Evolutionary conservation across 2,329 filamentous ascomycete genomes (phyloP).

Genomic region (Cladobotryum protrusum): DNA sequence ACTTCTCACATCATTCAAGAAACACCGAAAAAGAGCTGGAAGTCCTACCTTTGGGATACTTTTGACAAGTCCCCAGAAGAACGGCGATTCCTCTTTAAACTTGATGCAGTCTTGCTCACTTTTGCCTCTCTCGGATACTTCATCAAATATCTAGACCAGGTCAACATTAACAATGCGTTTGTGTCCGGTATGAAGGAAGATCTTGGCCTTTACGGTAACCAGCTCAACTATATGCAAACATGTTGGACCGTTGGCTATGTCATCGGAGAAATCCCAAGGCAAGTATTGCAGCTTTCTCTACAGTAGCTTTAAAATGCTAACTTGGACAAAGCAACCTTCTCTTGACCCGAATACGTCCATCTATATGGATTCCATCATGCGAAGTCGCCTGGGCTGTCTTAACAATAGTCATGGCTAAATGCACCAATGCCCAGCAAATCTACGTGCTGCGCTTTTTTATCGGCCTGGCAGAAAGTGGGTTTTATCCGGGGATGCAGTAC

Average conservation of each 20-base stretch:
- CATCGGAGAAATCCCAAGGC: slow-evolving; percentile 35
- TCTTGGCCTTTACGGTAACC: slow-evolving; percentile 35
- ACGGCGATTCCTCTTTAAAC: slow-evolving; percentile 35
- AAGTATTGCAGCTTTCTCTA: background rate
- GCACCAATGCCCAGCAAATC: slow-evolving; percentile 29
- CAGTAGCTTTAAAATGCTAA: too few relatives aligned
- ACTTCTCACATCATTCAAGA: background rate
- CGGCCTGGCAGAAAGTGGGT: slow-evolving; percentile 33
- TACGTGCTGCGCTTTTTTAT: slow-evolving; percentile 39
- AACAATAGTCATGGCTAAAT: slow-evolving; percentile 31
- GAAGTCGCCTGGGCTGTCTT: slow-evolving; percentile 27
- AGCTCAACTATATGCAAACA: slow-evolving; percentile 46
- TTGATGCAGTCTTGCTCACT: slow-evolving; percentile 34
- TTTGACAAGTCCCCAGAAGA: slow-evolving; percentile 38
- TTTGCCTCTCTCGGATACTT: slow-evolving; percentile 33
- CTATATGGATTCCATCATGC: slow-evolving; percentile 35
- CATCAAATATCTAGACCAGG: slow-evolving; percentile 33
- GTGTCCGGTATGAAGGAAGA: slow-evolving; percentile 45
- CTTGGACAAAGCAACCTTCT: slow-evolving; percentile 24
- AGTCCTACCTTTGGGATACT: slow-evolving; percentile 44
- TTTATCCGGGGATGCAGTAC: slow-evolving; percentile 34
- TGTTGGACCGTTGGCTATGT: slow-evolving; percentile 57
- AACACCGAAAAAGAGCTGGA: slow-evolving; percentile 25
- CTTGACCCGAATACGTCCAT: slow-evolving; percentile 32
- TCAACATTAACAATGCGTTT: slow-evolving; percentile 33